Evolutionary conservation across 768 basidiomycete genomes (phyloP).

Genomic region (Rhizopogon sp.): DNA sequence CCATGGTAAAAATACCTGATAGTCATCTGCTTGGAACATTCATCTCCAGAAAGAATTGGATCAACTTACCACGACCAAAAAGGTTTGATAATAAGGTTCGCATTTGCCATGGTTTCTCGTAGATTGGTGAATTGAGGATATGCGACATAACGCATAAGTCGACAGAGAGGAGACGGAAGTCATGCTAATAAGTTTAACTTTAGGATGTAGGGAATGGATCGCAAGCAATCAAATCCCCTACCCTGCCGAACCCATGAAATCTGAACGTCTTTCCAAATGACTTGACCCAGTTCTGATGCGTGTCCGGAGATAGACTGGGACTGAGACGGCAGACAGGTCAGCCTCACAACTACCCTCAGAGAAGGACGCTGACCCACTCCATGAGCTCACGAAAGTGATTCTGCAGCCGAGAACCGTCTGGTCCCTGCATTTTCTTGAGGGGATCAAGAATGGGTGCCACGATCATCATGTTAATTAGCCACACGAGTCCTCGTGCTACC

Average conservation of each 20-base stretch:
- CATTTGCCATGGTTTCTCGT: constrained; percentile 57
- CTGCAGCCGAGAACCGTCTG: constrained; percentile 34
- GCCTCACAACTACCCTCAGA: neutral
- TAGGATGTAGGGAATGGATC: neutral
- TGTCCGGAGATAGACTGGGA: constrained; percentile 35
- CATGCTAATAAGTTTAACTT: constrained; percentile 31
- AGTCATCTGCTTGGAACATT: neutral
- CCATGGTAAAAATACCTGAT: constrained; percentile 47
- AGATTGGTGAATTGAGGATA: constrained; percentile 42
- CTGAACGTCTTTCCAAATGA: constrained; percentile 46
- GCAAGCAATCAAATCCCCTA: constrained; percentile 11
- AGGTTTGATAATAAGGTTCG: constrained; percentile 40
- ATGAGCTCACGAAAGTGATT: constrained; percentile 41
- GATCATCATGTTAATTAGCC: constrained; percentile 39
- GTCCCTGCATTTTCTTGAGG: constrained; percentile 43
- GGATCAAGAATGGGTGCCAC: constrained; percentile 45
- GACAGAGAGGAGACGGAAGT: constrained; percentile 49
- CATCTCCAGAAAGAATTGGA: neutral
- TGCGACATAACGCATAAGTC: constrained; percentile 45
- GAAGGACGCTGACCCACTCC: constrained; percentile 32
- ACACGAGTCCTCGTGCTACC: constrained; percentile 31
- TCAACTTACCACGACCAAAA: constrained; percentile 40
- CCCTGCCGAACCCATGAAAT: constrained; percentile 52
- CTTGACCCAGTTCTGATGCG: constrained; percentile 39
- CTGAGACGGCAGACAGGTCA: constrained; percentile 21